Evolutionary conservation across 257 asterid genomes (phyloP), one percentile per base, ranked within the genome.

Genomic region (Solanum tarapatanum): DNA sequence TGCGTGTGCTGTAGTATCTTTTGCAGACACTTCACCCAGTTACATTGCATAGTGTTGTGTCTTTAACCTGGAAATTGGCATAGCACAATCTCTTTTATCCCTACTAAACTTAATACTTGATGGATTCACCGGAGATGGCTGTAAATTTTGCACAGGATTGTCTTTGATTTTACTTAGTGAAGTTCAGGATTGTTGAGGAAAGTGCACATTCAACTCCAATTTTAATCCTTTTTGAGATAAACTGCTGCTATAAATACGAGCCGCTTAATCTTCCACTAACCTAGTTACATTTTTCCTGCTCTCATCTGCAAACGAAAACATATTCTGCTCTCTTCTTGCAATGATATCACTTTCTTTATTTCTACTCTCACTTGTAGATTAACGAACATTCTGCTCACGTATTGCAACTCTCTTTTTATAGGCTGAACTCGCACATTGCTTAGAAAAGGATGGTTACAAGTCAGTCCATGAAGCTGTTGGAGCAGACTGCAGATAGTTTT

Each of bases 401-500:
- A 83, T 33, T 69, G 41, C 62, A n/a, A 37, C 9, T 73, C 66
- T 64, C 87, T 16, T 83, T 89, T 77, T 60, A 3, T 87, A 97
- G 98, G 94, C 94, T 73, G 99, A 97, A 88, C 96, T 97, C 60
- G 96, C 98, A 4, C 90, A 88, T 26, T 95, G 99, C 87, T 93
- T 97, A 76, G 97, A 95, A 87, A 95, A 94, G 90, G 99, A 94
- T 60, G 98, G 98, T 80, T 97, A 87, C 92, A 95, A 94, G 91
- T 93, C 98, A 23, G 85, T 97, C 79, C 88, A 91, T 32, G 98
- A 97, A 89, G 99, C 99, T 12, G 91, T 94, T 87, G 99, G 99
- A 72, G 98, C 95, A 60, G 98, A 94, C 87, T 95, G 94, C 94
- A 92, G 98, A 92, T 93, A 92, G 90, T 90, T 82, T 16, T 39